Conservation (phyloP, 495 filamentous ascomycete species). For the Zalerion maritima region DNA sequence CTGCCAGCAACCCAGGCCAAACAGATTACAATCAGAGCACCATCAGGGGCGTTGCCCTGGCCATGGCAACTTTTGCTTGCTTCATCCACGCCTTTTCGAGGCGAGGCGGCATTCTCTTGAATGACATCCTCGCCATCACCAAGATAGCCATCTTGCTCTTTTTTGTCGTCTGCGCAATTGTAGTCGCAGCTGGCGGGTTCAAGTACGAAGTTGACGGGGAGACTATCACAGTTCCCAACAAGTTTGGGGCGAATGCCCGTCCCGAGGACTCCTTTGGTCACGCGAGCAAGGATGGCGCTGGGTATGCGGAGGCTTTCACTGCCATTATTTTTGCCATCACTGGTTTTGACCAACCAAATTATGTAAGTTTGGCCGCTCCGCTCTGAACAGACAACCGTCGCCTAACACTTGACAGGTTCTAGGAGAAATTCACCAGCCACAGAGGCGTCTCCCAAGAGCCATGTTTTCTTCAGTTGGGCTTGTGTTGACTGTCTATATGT, state of each 20-base stretch:
- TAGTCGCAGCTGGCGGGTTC: too few species aligned
- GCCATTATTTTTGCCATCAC: conserved; percentile 21
- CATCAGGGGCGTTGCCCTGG: conserved; percentile 29
- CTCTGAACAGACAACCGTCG: background rate
- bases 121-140: conserved; percentile 33
- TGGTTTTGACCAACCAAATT: conserved; percentile 30
- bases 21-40: conserved; percentile 5
- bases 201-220: conserved; percentile 4
- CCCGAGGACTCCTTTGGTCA: background rate
- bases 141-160: conserved; percentile 31
- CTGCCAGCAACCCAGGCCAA: conserved; percentile 11
- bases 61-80: conserved; percentile 22
- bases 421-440: conserved; percentile 28
- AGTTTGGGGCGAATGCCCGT: conserved; percentile 4
- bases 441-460: conserved; percentile 21
- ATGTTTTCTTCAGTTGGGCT: conserved; percentile 18
- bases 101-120: conserved; percentile 32
- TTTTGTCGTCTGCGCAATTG: conserved; percentile 24
- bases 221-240: conserved; percentile 2
- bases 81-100: conserved; percentile 33
- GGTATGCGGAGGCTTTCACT: conserved; percentile 20
- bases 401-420: conserved; percentile 14
- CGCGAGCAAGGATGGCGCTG: conserved; percentile 7
- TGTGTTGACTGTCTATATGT: conserved; percentile 22
- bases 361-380: conserved; percentile 15